Evolutionary conservation across 2,329 filamentous ascomycete species (phyloP), one percentile per base, ranked within the genome.

Genomic region (Macrophomina pseudophaseolina): DNA sequence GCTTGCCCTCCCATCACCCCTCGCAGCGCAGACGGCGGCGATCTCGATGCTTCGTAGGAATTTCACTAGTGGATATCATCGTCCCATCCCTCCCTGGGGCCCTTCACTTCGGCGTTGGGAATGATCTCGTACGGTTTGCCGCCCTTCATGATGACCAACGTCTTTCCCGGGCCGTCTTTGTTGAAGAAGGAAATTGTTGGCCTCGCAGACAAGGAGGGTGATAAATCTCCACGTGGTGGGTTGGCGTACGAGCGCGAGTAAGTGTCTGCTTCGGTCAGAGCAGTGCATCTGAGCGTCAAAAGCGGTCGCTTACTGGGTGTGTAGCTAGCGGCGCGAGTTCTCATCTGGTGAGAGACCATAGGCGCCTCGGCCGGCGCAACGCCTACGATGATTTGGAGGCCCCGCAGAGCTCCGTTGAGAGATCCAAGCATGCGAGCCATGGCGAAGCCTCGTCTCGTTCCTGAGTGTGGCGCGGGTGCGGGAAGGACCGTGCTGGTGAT

Each of bases 81-180:
- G 14, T 51, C 48, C 48, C 48, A 51, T 7, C 48, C 48, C 23
- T 51, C 48, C 48, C 48, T 51, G 9, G 48, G 48, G 48, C 48
- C 48, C 48, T 51, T 51, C 23, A 5, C 5, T 30, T 51, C 48
- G 23, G 14, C 48, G 11, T 51, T 14, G n/a, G 48, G 18, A 30
- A 51, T 30, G 18, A 30, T 9, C 14, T 64, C 59, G 30, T 68
- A 59, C 32, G 63, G 64, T 16, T 38, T 53, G 5, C 42, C 38
- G n/a, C 32, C 56, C 8, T 32, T n/a, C 51, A 59, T 33, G 16
- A 64, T 52, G 5, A 51, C 58, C 67, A 51, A 9, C 9, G 48
- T 51, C 48, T 51, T 51, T 30, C 48, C 48, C 48, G 48, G 48
- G 18, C 48, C 48, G 18, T 51, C 48, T 51, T 51, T 51, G 23